Conservation (phyloP, 1,284 basidiomycete genomes). For the Rhodotorula sp. region DNA sequence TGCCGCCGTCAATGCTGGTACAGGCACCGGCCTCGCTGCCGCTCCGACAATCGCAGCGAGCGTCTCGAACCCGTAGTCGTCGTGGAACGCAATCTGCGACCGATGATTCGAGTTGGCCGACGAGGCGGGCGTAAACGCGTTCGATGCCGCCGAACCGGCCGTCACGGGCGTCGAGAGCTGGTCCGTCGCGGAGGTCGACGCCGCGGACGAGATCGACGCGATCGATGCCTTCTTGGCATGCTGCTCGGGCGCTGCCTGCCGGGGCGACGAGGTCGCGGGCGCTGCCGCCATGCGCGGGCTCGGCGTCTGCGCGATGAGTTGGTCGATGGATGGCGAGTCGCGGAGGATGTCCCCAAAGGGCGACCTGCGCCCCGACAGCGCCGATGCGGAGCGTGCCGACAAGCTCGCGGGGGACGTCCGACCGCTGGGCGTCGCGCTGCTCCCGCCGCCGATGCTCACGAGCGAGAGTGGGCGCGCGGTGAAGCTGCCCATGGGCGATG, state of each 20-base stretch:
- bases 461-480: conserved; percentile 14
- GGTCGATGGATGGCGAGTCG: conserved; percentile 42
- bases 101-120: conserved; percentile 50
- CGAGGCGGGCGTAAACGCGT: conserved; percentile 45
- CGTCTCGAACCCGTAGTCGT: conserved; percentile 77
- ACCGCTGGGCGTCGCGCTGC: conserved; percentile 43
- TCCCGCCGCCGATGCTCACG: conserved; percentile 53
- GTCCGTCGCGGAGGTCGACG: conserved; percentile 39
- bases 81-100: conserved; percentile 61
- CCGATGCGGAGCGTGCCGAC: conserved; percentile 20
- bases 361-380: conserved; percentile 23
- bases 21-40: not conserved
- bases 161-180: conserved; percentile 48
- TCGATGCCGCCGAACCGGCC: conserved; percentile 48
- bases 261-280: not conserved
- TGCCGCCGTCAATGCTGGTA: too few relatives aligned
- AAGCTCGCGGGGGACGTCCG: conserved; percentile 25
- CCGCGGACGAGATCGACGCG: conserved; percentile 23
- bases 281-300: not conserved
- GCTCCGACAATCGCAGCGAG: conserved; percentile 78
- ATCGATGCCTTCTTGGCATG: conserved; percentile 38
- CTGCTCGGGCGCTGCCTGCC: not conserved
- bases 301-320: conserved; percentile 11
- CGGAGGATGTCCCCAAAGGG: conserved; percentile 25
- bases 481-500: conserved; percentile 11